Percentiles rank a stretch among this genome's conserved stretches.
Evolutionary conservation across 352 stramenopile species (phyloP).

Genomic region (Phytopythium vexans): DNA sequence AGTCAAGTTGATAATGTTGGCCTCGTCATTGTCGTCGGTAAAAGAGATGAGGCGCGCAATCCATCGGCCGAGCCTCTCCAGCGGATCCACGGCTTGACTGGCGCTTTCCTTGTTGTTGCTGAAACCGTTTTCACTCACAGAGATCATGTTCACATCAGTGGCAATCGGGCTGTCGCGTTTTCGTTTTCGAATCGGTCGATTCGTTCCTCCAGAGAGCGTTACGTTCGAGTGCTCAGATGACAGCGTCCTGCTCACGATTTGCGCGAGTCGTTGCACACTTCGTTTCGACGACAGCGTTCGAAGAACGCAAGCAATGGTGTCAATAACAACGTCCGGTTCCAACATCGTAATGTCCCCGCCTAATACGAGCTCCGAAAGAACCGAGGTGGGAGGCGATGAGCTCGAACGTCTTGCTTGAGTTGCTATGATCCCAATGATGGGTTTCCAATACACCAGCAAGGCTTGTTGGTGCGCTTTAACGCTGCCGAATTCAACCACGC

Average conservation of each 20-base stretch:
- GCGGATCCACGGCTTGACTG: conserved; percentile 4
- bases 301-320: conserved; percentile 20
- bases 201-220: not conserved
- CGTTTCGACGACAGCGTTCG: conserved; percentile 17
- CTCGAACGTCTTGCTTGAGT: conserved; percentile 20
- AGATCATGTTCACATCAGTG: not conserved
- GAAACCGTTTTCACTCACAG: not conserved
- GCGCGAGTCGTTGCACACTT: conserved; percentile 5
- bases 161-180: not conserved
- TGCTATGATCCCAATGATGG: conserved; percentile 21
- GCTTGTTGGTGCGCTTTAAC: conserved; percentile 1
- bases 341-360: conserved; percentile 1
- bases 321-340: not conserved
- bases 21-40: conserved; percentile 20
- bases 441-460: conserved; percentile 19
- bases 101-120: not conserved
- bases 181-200: conserved; percentile 1
- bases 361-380: not conserved
- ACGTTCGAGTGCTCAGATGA: not conserved
- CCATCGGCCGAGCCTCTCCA: conserved; percentile 38
- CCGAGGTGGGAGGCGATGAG: conserved; percentile 4
- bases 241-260: not conserved
- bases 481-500: not conserved
- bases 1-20: conserved; percentile 27
- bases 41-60: conserved; percentile 41